phyloP scores from a whole-genome alignment of 331 rosid species.

The Quercus phellos region DNA sequence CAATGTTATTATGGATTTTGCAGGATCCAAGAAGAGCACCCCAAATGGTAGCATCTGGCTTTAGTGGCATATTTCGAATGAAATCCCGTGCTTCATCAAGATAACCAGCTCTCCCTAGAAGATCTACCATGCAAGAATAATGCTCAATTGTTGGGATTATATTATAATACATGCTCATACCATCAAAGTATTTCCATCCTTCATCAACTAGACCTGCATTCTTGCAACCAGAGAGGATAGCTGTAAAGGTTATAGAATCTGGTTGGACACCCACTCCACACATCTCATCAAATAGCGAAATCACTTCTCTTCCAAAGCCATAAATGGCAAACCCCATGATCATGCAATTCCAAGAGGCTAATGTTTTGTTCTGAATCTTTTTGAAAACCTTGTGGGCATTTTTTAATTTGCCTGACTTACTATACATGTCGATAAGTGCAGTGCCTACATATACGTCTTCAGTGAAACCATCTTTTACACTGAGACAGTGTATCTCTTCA shows the following conservation, averaged over 20 bases:
- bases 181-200: conserved; percentile 68
- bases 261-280: conserved; percentile 36
- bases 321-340: conserved; percentile 62
- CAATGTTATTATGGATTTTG: conserved; percentile 38
- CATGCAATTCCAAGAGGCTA: conserved; percentile 79
- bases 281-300: conserved; percentile 45
- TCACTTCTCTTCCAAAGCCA: conserved; percentile 55
- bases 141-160: conserved; percentile 64
- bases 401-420: conserved; percentile 55
- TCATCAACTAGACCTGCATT: conserved; percentile 55
- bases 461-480: conserved; percentile 30
- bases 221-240: conserved; percentile 71
- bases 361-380: conserved; percentile 45
- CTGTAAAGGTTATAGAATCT: conserved; percentile 58
- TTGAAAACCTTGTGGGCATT: conserved; percentile 45
- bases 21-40: conserved; percentile 61
- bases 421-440: conserved; percentile 38
- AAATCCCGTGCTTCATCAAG: conserved; percentile 73
- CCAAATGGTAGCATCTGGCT: conserved; percentile 62
- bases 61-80: conserved; percentile 45
- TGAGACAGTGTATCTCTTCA: conserved; percentile 52
- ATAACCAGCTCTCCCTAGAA: conserved; percentile 68
- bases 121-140: conserved; percentile 72
- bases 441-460: conserved; percentile 53
- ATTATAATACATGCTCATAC: conserved; percentile 47